Evolutionary conservation across 257 asterid genomes (phyloP), one percentile per base, ranked within the genome.

Genomic region (Apocynum venetum): DNA sequence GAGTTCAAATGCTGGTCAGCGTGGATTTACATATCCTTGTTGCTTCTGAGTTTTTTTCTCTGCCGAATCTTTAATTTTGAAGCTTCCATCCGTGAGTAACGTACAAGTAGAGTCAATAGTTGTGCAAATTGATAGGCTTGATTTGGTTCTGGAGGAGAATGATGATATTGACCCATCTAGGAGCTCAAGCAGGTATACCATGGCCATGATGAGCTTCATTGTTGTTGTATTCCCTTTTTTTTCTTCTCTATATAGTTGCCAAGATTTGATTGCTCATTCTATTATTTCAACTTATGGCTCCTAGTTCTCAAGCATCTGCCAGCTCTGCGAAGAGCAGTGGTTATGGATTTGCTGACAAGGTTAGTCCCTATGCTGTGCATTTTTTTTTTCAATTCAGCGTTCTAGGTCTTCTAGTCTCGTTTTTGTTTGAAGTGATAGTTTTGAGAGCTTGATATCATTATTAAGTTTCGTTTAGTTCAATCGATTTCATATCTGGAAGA

Each of bases 261-360:
- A 51, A 52, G 80, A 81, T 71, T 71, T 78, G 71, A 51, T 56
- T 69, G 76, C 77, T 61, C 73, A 68, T 68, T 68, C 73, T 81
- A 71, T 68, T 82, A 66, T 38, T 72, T 63, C 2, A 40, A 61
- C 25, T 83, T 72, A 35, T 79, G 85, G 70, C 36, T 55, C 61
- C 78, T 84, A 94, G 97, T 86, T 81, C 89, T 76, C 77, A 86
- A 36, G 74, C 97, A 51, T 71, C 97, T 61, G 72, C 82, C 60
- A 88, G 88, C 81, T 70, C 94, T 61, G 83, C 79, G 19, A 92
- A 87, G 88, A 92, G 92, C 41, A 89, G 84, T 85, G 97, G 98
- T 64, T 95, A 95, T 73, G 99, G 99, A 80, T 91, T 88, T 80
- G 98, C 99, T 12, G 99, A 93, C 84, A 95, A 95, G 98, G 99